Base-by-base conservation (phyloP, 2,329 filamentous ascomycete genomes). In the Fusarium succisae region DNA sequence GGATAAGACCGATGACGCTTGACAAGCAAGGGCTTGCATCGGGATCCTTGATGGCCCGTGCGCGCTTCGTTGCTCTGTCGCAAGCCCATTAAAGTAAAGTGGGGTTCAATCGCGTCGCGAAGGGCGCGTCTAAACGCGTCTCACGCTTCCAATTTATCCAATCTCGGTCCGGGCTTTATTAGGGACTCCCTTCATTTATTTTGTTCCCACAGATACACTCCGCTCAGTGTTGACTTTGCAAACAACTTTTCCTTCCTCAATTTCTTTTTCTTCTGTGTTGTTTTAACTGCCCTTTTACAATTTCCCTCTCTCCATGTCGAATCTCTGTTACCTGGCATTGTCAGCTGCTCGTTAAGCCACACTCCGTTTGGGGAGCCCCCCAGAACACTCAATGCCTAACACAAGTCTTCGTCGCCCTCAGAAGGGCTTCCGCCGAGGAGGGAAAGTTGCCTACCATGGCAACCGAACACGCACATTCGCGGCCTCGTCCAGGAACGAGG, bases 401-500 rank as follows among this genome's bases (percentile, higher is more conserved):
- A 91, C 88, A 53, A 85, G 85, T 56, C 81, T 91, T 77, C 85
- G 90, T 65, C 86, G 86, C 79, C 91, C 91, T 51, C 87, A 90
- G 80, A 91, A 91, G 81, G 90, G 91, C 79, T 90, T 88, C 87
- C 93, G 83, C 85, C 93, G 85, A 85, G 93, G 82, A 85, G 90
- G 90, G 68, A 94, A 92, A 81, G 83, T 86, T 59, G 89, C 91
- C 69, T 92, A 91, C 82, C 93, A 94, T 87, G 93, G 93, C 79
- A 86, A 84, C 70, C 87, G 89, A 78, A 87, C 91, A 32, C 94
- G 93, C 79, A 97, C 94, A 9, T 93, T 98, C 75, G 91, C 96
- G 65, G 91, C 94, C 39, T 92, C 92, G 13, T 90, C 93, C 48
- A 90, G 93, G 63, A 91, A 91, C 62, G 97, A 99, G 86, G 92